Base-by-base conservation (phyloP, 2,329 filamentous ascomycete genomes). In the Coleophoma cylindrospora region DNA sequence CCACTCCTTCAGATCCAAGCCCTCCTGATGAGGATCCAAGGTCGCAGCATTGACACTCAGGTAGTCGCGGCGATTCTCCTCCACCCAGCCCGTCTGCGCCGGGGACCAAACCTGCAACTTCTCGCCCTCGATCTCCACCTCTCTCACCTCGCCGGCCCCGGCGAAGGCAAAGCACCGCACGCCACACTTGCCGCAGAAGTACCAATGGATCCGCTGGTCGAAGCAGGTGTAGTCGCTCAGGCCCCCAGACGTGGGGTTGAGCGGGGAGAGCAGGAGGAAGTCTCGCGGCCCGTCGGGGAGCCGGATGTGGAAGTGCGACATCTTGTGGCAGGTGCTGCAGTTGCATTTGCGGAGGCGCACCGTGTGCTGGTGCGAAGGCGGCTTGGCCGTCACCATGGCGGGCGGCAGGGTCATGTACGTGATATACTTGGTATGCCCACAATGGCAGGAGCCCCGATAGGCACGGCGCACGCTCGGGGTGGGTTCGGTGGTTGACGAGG, bases 241-340 rank as follows among this genome's bases (percentile, higher is more conserved):
- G 11, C 68, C 68, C 0, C 55, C 48, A 2, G 27, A 27, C 17
- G 69, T 53, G 6, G 67, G 68, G 45, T 69, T 59, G 1, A 64
- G 46, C 0, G 75, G 74, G 2, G 68, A 69, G 2, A 75, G 64
- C 10, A 79, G 67, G 8, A 72, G 58, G 58, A 78, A 79, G 59
- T 78, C 73, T 14, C 70, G 59, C 10, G 59, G 57, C 2, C 65
- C 50, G 37, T 64, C 53, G 37, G 61, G 60, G 10, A 70, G 64
- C 11, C 74, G 70, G 41, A 72, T 59, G 57, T 78, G 74, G 54
- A 76, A 71, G 51, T 72, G 66, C 13, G 68, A 69, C 53, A 70
- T 66, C 55, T 77, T 77, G 45, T 75, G 71, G 59, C 74, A 78
- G 11, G 70, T 68, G 11, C 63, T 70, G 60, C 74, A 78, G 54